Evolutionary conservation across 2,329 filamentous ascomycete genomes (phyloP), one percentile per base, ranked within the genome.

Genomic region (Cladosporium sp.): DNA sequence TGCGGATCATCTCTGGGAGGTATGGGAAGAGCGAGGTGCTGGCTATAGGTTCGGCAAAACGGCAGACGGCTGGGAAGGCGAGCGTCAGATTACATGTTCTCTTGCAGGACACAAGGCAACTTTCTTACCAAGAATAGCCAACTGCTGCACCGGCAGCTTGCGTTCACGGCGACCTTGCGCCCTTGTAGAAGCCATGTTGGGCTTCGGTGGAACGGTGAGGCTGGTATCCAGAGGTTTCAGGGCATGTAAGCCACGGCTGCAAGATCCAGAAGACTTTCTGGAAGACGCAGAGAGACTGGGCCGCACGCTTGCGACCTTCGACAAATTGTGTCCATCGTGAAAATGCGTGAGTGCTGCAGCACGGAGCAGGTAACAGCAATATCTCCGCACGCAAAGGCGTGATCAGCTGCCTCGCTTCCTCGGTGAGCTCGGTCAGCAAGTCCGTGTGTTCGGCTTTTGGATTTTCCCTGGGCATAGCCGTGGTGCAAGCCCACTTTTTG

Each of bases 1-100:
- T 85, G 59, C 84, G 78, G 50, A 95, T 86, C 86, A 95, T 93
- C 68, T 91, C 86, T 84, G 91, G 52, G 80, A 94, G 59, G 84
- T 96, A 96, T 11, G 91, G 91, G 62, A 92, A 95, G 67, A 95
- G 91, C 94, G 45, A 48, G 11, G 45, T 48, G 8, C 12, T 79
- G 48, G 91, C 88, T 59, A 96, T 90, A 19, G 91, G 91, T 69
- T 96, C 91, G 53, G 90, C 88, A n/a, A 48, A 48, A 27, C 45
- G 45, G 29, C 45, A 48, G 60, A 96, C 88, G 68, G 89, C 91
- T 94, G 25, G 3, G 61, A 18, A 39, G 35, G 30, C 27, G 13
- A 27, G n/a, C 45, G 46, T 62, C 38, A 56, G 57, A 50, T 30
- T 30, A 7, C 5, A 27, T n/a, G 8, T 6, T 2, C 8, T 29